Percentiles rank a stretch among this genome's conserved stretches.
Evolutionary conservation across 768 basidiomycete species (phyloP).

Genomic region (Boletus pseudopeckii): DNA sequence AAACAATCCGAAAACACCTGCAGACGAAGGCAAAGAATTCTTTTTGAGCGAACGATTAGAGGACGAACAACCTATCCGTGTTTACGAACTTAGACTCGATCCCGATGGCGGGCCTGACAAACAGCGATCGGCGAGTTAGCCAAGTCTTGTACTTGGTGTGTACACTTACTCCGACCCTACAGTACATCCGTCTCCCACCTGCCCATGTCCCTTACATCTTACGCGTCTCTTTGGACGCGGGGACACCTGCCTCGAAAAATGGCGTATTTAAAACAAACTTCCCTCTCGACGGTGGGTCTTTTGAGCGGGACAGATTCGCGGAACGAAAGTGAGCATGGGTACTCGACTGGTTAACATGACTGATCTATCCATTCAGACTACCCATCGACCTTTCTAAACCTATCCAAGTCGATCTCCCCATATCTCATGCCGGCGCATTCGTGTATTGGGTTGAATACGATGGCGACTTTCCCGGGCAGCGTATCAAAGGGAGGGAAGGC

Average conservation of each 20-base stretch:
- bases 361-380: conserved; percentile 47
- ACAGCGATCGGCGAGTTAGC: conserved; percentile 67
- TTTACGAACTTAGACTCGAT: conserved; percentile 85
- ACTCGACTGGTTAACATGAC: background rate
- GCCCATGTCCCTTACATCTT: conserved; percentile 86
- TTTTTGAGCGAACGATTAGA: conserved; percentile 56
- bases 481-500: conserved; percentile 80
- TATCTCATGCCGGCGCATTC: conserved; percentile 96
- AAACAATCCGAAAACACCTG: conserved; percentile 80
- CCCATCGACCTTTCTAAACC: conserved; percentile 87
- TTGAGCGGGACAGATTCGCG: conserved; percentile 70
- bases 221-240: conserved; percentile 87
- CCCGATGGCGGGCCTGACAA: conserved; percentile 88
- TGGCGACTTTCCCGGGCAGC: conserved; percentile 49
- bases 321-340: conserved; percentile 62
- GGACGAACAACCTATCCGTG: conserved; percentile 66
- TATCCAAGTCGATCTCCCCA: conserved; percentile 91
- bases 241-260: conserved; percentile 85
- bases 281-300: conserved; percentile 87
- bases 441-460: conserved; percentile 95
- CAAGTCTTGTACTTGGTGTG: background rate
- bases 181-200: conserved; percentile 97
- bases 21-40: conserved; percentile 89
- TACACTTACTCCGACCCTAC: conserved; percentile 10
- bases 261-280: conserved; percentile 97